phyloP scores from a whole-genome alignment of 1,284 basidiomycete species.

The Exobasidium rhododendri region DNA sequence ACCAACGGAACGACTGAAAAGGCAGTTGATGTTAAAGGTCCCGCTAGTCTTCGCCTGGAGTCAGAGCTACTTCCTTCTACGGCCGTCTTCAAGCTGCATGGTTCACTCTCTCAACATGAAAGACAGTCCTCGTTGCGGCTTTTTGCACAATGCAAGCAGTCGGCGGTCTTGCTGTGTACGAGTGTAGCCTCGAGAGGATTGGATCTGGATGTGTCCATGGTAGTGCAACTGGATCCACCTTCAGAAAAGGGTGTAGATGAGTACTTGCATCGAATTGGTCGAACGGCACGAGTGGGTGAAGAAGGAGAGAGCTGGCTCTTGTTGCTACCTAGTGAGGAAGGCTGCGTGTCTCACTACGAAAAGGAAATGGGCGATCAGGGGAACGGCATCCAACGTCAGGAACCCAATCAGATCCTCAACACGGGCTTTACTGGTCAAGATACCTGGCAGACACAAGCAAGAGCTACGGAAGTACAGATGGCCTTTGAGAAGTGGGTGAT shows the following conservation, averaged over 20 bases:
- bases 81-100: constrained; percentile 86
- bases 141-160: constrained; percentile 62
- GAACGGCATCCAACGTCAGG: neutral
- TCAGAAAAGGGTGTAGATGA: constrained; percentile 95
- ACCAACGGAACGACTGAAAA: constrained; percentile 28
- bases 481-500: constrained; percentile 94
- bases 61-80: constrained; percentile 70
- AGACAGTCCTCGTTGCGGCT: constrained; percentile 77
- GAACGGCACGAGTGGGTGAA: constrained; percentile 90
- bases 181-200: constrained; percentile 95
- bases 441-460: constrained; percentile 65
- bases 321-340: constrained; percentile 78
- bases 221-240: constrained; percentile 93
- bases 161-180: constrained; percentile 81
- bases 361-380: neutral
- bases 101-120: constrained; percentile 76
- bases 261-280: constrained; percentile 93
- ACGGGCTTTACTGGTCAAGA: constrained; percentile 5
- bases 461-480: constrained; percentile 93
- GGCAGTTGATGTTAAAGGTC: constrained; percentile 27
- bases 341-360: constrained; percentile 42
- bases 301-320: constrained; percentile 88
- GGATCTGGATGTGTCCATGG: constrained; percentile 90
- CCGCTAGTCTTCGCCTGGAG: constrained; percentile 43
- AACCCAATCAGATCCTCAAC: constrained; percentile 1